These are phyloP conservation scores for Porogramme epimiltina DNA, from an alignment of 1,284 basidiomycete species.

Conservation along the genomic window DNA sequence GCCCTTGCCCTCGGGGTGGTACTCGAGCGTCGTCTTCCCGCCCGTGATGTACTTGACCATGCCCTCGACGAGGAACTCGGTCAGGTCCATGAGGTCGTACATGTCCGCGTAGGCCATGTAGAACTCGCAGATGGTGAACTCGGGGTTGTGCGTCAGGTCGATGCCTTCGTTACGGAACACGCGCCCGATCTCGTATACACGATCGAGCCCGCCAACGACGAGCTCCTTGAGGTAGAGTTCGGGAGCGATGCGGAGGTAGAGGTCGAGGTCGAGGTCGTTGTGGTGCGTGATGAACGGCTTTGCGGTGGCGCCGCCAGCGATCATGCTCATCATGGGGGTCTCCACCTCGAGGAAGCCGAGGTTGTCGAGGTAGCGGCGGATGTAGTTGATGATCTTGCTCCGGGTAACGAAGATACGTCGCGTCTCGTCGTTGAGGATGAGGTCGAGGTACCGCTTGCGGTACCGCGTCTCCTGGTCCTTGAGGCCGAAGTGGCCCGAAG, in stretches of 20 bases:
- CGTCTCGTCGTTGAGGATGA: slow-evolving; percentile 93
- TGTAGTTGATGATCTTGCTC: slow-evolving; percentile 86
- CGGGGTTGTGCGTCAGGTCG: slow-evolving; percentile 97
- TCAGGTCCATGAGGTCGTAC: slow-evolving; percentile 99
- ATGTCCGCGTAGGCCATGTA: slow-evolving; percentile 99
- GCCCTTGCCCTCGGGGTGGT: slow-evolving; percentile 94
- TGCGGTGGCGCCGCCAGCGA: slow-evolving; percentile 96
- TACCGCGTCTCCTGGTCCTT: slow-evolving; percentile 98
- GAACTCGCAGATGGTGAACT: slow-evolving; percentile 99
- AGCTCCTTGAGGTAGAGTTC: slow-evolving; percentile 99
- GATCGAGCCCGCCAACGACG: slow-evolving; percentile 95
- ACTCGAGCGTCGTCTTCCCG: slow-evolving; percentile 82
- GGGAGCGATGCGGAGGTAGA: slow-evolving; percentile 98
- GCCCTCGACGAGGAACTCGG: slow-evolving; percentile 89
- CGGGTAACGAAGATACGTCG: slow-evolving; percentile 93
- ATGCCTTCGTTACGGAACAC: slow-evolving; percentile 99
- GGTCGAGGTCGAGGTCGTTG: slow-evolving; percentile 96
- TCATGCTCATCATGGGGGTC: slow-evolving; percentile 97
- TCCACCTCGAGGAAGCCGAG: slow-evolving; percentile 99
- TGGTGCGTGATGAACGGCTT: slow-evolving; percentile 99
- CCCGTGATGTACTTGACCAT: slow-evolving; percentile 89
- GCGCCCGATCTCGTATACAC: slow-evolving; percentile 97
- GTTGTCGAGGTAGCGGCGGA: slow-evolving; percentile 89
- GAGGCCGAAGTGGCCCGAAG: slow-evolving; percentile 87
- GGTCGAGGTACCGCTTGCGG: slow-evolving; percentile 98